Percentiles rank a stretch among this genome's conserved stretches.
phyloP scores from a whole-genome alignment of 176 grass and related monocot genomes.

The Chrysopogon serrulatus region DNA sequence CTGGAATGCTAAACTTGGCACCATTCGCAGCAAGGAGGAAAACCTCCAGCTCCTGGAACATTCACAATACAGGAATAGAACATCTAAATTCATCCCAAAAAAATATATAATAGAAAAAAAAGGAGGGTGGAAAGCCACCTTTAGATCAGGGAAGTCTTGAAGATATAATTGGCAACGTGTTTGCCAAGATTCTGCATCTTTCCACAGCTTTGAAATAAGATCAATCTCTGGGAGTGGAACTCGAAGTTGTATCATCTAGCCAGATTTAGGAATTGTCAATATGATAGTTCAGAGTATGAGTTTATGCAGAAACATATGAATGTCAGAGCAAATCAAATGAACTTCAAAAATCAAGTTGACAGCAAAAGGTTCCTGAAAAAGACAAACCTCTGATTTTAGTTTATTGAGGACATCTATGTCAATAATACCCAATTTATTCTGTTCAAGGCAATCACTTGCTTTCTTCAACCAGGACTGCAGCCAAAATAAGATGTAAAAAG shows the following conservation, averaged over 20 bases:
- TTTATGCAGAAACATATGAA: slow-evolving; percentile 28
- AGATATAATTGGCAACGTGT: slow-evolving; percentile 62
- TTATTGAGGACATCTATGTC: slow-evolving; percentile 59
- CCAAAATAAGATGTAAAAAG: slow-evolving; percentile 24
- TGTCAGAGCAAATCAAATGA: slow-evolving; percentile 15
- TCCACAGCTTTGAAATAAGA: slow-evolving; percentile 59
- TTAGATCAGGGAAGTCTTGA: slow-evolving; percentile 44
- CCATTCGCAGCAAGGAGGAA: slow-evolving; percentile 49
- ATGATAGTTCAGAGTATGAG: background rate
- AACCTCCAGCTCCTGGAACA: slow-evolving; percentile 72
- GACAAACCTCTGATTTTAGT: slow-evolving; percentile 72
- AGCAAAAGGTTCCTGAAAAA: background rate
- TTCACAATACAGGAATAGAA: slow-evolving; percentile 12
- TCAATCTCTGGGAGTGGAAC: slow-evolving; percentile 60
- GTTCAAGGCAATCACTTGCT: slow-evolving; percentile 46
- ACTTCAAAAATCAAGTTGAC: slow-evolving; percentile 15
- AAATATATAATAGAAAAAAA: slow-evolving; percentile 5
- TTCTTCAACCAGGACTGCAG: slow-evolving; percentile 70
- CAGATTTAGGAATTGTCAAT: slow-evolving; percentile 38
- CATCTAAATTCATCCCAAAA: background rate
- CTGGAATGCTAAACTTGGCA: slow-evolving; percentile 66
- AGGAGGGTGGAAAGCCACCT: slow-evolving; percentile 44
- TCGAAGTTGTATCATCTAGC: slow-evolving; percentile 61
- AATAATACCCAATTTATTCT: slow-evolving; percentile 33
- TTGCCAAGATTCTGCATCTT: slow-evolving; percentile 80